Evolutionary conservation across 768 basidiomycete genomes (phyloP), one percentile per base, ranked within the genome.

Genomic region (Collybiopsis confluens): DNA sequence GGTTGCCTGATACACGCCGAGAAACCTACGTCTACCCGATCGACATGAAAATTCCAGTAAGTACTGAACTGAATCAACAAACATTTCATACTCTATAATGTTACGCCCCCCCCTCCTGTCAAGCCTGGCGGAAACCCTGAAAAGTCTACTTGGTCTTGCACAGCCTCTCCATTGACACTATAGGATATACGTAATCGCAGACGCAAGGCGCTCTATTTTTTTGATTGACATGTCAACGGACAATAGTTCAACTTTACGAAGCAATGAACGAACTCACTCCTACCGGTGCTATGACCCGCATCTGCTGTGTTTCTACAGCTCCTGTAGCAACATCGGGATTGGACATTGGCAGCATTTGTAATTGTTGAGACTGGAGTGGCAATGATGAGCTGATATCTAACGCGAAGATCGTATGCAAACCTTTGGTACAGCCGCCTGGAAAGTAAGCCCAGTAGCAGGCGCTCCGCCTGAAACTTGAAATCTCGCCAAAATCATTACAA

Each of bases 291-390:
- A 90, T 76, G 36, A 99, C 84, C 9, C 93, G 82, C 90, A 99
- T 88, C 65, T 96, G 92, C 65, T 98, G 97, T 9, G 94, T 96
- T 68, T 98, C 96, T 15, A 82, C 80, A 8, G 83, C 72, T 1
- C 93, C 92, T 0, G 91, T 86, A 30, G 70, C 72, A 40, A 99
- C 78, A 49, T 82, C 86, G 10, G 86, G 76, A 67, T 86, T 93
- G 4, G 93, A 93, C 89, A 98, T 98, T 5, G 96, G 92, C 54
- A 93, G 77, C 96, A 99, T 99, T 68, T 98, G 95, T 53, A 99
- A 69, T 66, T 97, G 94, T 70, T 97, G 95, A 0, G 94, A 90
- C 92, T 98, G 63, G 2, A 54, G 43, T n/a, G 5, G 28, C n/a
- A n/a, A 38, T 11, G 5, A 43, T 47, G 20, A 21, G 40, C 23